Conservation (phyloP, 371 early-diverging fungal genomes). For the Mucor piriformis region DNA sequence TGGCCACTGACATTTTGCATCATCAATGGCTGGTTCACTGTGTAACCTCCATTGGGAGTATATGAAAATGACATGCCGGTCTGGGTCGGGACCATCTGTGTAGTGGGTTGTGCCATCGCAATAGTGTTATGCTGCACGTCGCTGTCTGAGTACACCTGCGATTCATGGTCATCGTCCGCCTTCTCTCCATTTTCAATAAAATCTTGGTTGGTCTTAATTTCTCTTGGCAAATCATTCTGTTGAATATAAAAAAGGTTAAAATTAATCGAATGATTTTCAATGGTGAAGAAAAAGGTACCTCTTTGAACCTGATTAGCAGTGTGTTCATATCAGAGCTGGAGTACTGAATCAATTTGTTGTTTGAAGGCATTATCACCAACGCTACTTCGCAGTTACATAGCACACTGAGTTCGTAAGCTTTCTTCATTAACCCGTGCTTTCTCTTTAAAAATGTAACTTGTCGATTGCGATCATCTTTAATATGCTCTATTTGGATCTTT, state of each 20-base stretch:
- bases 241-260: neutral
- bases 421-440: constrained; percentile 98
- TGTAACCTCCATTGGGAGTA: constrained; percentile 22
- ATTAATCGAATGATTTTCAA: neutral
- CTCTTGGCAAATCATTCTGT: constrained; percentile 23
- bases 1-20: constrained; percentile 3
- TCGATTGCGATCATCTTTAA: constrained; percentile 92
- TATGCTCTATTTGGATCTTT: constrained; percentile 95
- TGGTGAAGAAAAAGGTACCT: constrained; percentile 2
- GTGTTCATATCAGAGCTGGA: constrained; percentile 79
- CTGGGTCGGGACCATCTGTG: constrained; percentile 27
- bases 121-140: too few relatives aligned
- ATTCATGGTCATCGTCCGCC: constrained; percentile 6
- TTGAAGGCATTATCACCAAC: constrained; percentile 84
- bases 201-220: constrained; percentile 24
- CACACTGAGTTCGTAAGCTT: constrained; percentile 97
- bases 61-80: constrained; percentile 21
- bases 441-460: constrained; percentile 96
- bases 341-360: constrained; percentile 92
- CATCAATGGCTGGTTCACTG: constrained; percentile 11
- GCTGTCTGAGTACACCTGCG: too few relatives aligned
- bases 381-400: constrained; percentile 98
- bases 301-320: constrained; percentile 9
- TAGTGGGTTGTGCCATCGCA: neutral
- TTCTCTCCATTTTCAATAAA: constrained; percentile 13